A percentile compares a stretch with the other conserved stretches of the same genome.
Evolutionary conservation across 768 basidiomycete genomes (phyloP).

Genomic region (Tephrocybe sp.): DNA sequence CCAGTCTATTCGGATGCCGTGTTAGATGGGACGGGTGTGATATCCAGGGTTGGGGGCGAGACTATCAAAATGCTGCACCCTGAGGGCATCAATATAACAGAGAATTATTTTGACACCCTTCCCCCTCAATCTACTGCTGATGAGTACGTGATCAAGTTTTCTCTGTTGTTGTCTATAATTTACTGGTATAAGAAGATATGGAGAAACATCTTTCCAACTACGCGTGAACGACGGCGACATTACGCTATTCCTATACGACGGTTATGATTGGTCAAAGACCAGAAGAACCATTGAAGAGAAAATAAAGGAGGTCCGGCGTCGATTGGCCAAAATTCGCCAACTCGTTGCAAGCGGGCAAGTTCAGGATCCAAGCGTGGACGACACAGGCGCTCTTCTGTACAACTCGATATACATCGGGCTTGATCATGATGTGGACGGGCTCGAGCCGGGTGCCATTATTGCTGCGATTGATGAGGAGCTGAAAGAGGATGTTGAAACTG

Average conservation of each 20-base stretch:
- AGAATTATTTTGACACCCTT: constrained; percentile 72
- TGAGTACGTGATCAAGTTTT: constrained; percentile 39
- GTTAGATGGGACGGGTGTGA: constrained; percentile 36
- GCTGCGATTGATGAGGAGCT: constrained; percentile 94
- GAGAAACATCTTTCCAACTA: constrained; percentile 50
- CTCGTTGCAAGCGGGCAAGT: constrained; percentile 88
- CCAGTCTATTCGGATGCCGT: constrained; percentile 21
- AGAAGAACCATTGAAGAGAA: constrained; percentile 86
- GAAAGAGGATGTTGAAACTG: constrained; percentile 71
- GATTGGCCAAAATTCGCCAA: constrained; percentile 87
- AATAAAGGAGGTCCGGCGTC: constrained; percentile 83
- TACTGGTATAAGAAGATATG: constrained; percentile 30
- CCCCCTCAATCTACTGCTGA: constrained; percentile 49
- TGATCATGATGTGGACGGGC: constrained; percentile 70
- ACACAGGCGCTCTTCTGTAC: constrained; percentile 78
- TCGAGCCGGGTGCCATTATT: constrained; percentile 76
- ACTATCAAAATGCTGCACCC: constrained; percentile 77
- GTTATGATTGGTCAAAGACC: constrained; percentile 92
- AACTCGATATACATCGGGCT: constrained; percentile 94
- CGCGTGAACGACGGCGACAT: constrained; percentile 63
- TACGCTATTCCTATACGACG: constrained; percentile 80
- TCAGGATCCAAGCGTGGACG: constrained; percentile 74
- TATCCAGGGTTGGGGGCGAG: constrained; percentile 76
- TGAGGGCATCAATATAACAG: constrained; percentile 63
- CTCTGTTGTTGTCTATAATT: constrained; percentile 1